Percentiles rank a stretch among this genome's conserved stretches.
These are phyloP conservation scores for Calonectria leucothoes DNA, from an alignment of 2,329 filamentous ascomycete species.

Conservation along the genomic window DNA sequence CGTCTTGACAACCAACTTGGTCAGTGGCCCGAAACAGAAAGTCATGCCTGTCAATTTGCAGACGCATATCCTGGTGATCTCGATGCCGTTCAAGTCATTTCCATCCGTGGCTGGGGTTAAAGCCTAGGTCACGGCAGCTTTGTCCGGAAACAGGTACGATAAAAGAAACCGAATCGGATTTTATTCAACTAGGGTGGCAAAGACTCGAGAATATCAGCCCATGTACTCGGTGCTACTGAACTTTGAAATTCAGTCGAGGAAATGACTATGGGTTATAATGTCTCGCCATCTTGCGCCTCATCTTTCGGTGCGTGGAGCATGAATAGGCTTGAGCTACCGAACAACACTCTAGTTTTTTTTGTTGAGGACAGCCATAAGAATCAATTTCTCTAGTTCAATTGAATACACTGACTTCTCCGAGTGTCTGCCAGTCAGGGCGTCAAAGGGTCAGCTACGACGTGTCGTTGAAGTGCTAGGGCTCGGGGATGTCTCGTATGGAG, in stretches of 20 bases:
- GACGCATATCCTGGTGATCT: neutral
- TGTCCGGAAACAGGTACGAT: neutral
- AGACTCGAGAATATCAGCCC: neutral
- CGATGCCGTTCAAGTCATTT: neutral
- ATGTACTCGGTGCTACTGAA: neutral
- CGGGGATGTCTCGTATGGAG: neutral
- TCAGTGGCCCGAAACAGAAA: neutral
- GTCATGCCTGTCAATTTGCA: neutral
- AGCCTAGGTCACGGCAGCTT: neutral
- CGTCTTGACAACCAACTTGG: neutral
- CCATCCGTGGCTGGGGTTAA: neutral
- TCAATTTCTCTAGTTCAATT: no score
- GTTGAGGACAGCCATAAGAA: no score
- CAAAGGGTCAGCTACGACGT: neutral
- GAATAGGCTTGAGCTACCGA: neutral
- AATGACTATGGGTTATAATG: no score
- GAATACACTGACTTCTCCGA: neutral
- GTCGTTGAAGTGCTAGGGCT: neutral
- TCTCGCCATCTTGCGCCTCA: neutral
- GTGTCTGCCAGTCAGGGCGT: neutral
- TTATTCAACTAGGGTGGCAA: neutral
- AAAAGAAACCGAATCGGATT: neutral
- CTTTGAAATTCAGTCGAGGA: no score
- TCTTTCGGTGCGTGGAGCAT: neutral
- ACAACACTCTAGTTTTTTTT: no score